phyloP scores from a whole-genome alignment of 345 rosid species.

The Sonneratia caseolaris region DNA sequence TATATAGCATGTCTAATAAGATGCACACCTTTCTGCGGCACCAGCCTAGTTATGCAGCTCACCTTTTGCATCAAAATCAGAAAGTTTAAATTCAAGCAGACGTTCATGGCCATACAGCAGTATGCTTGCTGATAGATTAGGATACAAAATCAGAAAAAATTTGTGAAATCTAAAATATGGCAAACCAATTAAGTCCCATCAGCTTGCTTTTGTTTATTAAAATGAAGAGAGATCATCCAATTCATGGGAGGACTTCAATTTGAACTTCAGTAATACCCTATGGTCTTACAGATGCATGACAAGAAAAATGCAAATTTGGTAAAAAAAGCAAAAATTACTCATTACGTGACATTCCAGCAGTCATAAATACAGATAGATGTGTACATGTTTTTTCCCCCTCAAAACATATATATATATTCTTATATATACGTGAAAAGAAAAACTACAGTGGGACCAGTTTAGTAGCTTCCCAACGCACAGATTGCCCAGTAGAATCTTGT shows the following conservation, averaged over 20 bases:
- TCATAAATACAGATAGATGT: background rate
- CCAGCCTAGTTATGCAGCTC: slow-evolving; percentile 93
- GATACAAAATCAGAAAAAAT: background rate
- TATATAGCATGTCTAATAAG: slow-evolving; percentile 92
- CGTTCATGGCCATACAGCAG: background rate
- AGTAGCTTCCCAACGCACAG: no score
- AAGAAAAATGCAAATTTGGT: background rate
- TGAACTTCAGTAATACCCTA: background rate
- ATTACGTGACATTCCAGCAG: background rate
- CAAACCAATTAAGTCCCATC: background rate
- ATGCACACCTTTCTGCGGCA: slow-evolving; percentile 95
- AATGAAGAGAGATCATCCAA: background rate
- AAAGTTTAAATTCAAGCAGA: slow-evolving; percentile 2
- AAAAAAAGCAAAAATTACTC: background rate
- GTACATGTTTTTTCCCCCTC: no score
- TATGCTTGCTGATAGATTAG: background rate
- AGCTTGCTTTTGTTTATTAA: background rate
- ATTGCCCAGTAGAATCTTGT: no score
- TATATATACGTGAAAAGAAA: no score
- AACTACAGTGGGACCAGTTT: no score
- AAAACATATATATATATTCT: no score
- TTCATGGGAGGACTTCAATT: background rate
- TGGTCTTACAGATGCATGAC: background rate
- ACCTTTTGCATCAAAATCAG: slow-evolving; percentile 33
- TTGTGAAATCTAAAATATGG: background rate